A percentile compares a stretch with the other conserved stretches of the same genome.
These are phyloP conservation scores for Geranium rotundifolium DNA, from an alignment of 345 rosid species.

Conservation along the genomic window DNA sequence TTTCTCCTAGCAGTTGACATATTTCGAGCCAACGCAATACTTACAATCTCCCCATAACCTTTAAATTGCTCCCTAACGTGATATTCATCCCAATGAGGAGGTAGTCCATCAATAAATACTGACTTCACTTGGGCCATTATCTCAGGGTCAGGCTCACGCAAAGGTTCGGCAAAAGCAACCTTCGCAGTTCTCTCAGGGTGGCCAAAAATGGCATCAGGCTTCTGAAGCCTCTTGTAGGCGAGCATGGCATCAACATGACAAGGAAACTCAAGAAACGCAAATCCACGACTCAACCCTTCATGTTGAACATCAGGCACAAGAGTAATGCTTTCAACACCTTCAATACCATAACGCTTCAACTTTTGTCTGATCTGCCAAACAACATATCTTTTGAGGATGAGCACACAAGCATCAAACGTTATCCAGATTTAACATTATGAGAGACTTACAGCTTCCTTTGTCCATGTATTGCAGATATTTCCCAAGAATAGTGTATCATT, in stretches of 20 bases:
- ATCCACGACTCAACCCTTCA: constrained; percentile 61
- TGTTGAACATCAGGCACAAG: constrained; percentile 47
- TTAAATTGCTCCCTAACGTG: constrained; percentile 28
- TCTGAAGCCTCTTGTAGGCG: constrained; percentile 56
- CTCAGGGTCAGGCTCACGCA: constrained; percentile 55
- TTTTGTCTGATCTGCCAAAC: constrained; percentile 41
- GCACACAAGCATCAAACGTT: constrained; percentile 5
- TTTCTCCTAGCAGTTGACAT: constrained; percentile 58
- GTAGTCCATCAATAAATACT: constrained; percentile 54
- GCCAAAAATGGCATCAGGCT: constrained; percentile 56
- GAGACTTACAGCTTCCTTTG: constrained; percentile 54
- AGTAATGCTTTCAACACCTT: constrained; percentile 42
- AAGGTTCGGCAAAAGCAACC: constrained; percentile 61
- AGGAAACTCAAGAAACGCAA: constrained; percentile 55
- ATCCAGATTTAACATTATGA: constrained; percentile 4
- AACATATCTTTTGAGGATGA: constrained; percentile 10
- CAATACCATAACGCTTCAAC: constrained; percentile 43
- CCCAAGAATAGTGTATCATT: constrained; percentile 54
- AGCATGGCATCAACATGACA: constrained; percentile 55
- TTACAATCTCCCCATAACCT: constrained; percentile 34
- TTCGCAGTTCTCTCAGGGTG: constrained; percentile 57
- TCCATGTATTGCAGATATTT: constrained; percentile 62
- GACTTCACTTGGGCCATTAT: constrained; percentile 59
- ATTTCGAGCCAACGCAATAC: constrained; percentile 44
- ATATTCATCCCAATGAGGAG: constrained; percentile 54